These are phyloP conservation scores for Brassica rapa DNA, from an alignment of 345 rosid genomes.

Conservation along the genomic window DNA sequence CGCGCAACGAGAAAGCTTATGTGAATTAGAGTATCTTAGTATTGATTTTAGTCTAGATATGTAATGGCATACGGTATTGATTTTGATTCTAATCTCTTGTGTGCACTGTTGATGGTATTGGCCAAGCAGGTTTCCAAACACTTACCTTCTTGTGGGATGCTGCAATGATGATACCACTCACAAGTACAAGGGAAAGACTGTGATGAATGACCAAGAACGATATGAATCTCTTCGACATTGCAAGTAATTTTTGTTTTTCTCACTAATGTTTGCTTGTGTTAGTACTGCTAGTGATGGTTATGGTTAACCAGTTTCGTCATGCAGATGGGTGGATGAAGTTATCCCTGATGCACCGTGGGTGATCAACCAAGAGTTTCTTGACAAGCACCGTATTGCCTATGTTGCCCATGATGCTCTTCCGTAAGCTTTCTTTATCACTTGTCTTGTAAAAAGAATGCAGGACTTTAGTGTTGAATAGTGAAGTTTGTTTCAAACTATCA, in stretches of 20 bases:
- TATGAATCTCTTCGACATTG: slow-evolving; percentile 69
- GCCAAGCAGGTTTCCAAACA: slow-evolving; percentile 54
- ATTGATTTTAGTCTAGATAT: neutral
- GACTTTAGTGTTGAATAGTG: neutral
- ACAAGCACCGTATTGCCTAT: slow-evolving; percentile 56
- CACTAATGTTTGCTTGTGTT: neutral
- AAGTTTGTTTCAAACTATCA: neutral
- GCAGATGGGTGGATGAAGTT: slow-evolving; percentile 72
- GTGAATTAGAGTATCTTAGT: neutral
- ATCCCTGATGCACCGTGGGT: slow-evolving; percentile 78
- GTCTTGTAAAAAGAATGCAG: neutral
- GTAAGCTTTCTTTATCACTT: slow-evolving; percentile 36
- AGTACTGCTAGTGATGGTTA: neutral
- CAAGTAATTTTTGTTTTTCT: slow-evolving; percentile 37
- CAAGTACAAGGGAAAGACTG: slow-evolving; percentile 64
- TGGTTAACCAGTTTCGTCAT: neutral
- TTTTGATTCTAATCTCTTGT: neutral
- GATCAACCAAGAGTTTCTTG: slow-evolving; percentile 56
- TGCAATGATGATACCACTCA: slow-evolving; percentile 60
- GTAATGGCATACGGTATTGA: neutral
- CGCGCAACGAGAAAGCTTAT: neutral
- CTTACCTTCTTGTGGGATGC: slow-evolving; percentile 64
- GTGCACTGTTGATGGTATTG: neutral
- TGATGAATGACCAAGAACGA: slow-evolving; percentile 60
- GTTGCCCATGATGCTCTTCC: slow-evolving; percentile 67